Base-by-base conservation (phyloP, 768 basidiomycete species). In the Leccinellum luteum region DNA sequence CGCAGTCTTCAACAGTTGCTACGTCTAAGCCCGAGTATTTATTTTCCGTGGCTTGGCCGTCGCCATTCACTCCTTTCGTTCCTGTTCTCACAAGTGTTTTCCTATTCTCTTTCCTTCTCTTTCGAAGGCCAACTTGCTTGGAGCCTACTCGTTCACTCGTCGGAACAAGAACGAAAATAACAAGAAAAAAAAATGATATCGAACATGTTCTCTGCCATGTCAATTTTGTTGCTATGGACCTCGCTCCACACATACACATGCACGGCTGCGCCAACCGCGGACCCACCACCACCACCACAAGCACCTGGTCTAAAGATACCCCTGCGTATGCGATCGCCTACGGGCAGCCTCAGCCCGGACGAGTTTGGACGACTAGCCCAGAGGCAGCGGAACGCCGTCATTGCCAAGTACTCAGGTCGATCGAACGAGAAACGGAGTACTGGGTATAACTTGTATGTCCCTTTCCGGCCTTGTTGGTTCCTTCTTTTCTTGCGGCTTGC, bases 401-500 rank as follows among this genome's bases (percentile, higher is more conserved):
- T 74, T 25, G 62, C 71, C 10, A 85, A 85, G 64, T 86, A 87
- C 43, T 49, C 76, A 76, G 57, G 65, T n/a, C 21, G 25, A 49
- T n/a, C 59, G 6, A 38, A 48, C 17, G 54, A 57, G 49, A 81
- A 76, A 60, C 78, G 85, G 48, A 75, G 75, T 43, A 67, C 73
- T 17, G 84, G 85, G 10, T 78, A 78, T 32, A 84, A 85, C 64
- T 62, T 79, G 84, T 85, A 57, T 17, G 80, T 71, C n/a, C 21
- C 4, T 43, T 38, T 38, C 43, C 19, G 27, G 30, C 52, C 4
- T 6, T 32, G 6, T 3, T 15, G 15, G 17, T 10, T 30, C 17
- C 21, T n/a, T 27, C 8, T n/a, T 15, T 13, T 4, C 9, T 9
- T 45, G 44, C 6, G 25, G 44, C 6, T 47, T 25, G 3, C 15